Base-by-base conservation (phyloP, 495 filamentous ascomycete species). In the Parachaetomium inaequale region DNA sequence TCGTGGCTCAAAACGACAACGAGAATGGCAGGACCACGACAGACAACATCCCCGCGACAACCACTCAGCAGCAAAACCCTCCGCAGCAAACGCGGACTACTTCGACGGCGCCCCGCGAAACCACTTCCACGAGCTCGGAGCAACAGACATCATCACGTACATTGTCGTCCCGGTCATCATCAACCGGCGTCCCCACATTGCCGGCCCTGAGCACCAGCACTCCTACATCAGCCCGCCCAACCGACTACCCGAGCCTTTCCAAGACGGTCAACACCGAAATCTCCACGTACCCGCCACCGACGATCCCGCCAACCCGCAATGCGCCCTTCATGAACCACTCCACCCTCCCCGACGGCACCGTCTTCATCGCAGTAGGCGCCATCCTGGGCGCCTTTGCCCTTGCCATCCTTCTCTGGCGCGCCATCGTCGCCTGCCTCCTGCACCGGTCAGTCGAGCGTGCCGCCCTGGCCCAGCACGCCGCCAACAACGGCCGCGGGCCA, bases 321-420 rank as follows among this genome's bases (percentile, higher is more conserved):
- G 94, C 94, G 25, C 94, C 95, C 29, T 98, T 91, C 72, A 96
- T 98, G 92, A 90, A 95, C 68, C 87, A 88, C 70, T 93, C 91
- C n/a, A 88, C 80, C 47, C 82, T 92, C 8, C 94, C 94, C 0
- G 91, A 98, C 75, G 94, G 94, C 19, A 97, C 94, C 26, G 87
- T 98, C 34, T 98, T 98, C 78, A 98, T 98, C 70, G 86, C 83
- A 43, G 95, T 97, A 21, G 94, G 95, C 49, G 90, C 92, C 21
- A 87, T 87, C 32, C 83, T 98, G 4, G 95, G 88, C 31, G 85
- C 92, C 60, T 84, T 97, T 60, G 91, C 85, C 4, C 75, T 91
- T 12, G 83, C 87, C 25, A 82, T 98, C 19, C 81, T 98, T 3
- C 82, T 87, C 56, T 98, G 94, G 94, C 89, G 94, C 57, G 88